Evolutionary conservation across 768 basidiomycete species (phyloP).

Genomic region (Grammothele lineata): DNA sequence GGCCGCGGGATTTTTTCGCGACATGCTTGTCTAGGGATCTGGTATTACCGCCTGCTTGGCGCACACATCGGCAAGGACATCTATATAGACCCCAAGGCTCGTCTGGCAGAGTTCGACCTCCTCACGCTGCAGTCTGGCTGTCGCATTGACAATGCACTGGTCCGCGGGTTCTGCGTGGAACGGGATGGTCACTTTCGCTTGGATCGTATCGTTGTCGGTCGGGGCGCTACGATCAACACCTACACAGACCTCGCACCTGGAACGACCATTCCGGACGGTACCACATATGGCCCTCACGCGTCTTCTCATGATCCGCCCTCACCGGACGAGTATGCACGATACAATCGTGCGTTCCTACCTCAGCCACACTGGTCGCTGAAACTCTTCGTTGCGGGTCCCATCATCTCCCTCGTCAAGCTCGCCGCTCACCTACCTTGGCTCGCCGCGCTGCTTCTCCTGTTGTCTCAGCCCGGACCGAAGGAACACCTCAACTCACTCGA

Average conservation of each 20-base stretch:
- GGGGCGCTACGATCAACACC: conserved; percentile 37
- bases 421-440: conserved; percentile 42
- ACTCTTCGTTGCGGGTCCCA: conserved; percentile 36
- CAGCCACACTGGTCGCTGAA: conserved; percentile 32
- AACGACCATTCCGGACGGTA: conserved; percentile 30
- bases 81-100: conserved; percentile 33
- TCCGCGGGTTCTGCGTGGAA: conserved; percentile 45
- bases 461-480: conserved; percentile 22
- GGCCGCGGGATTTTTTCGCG: conserved; percentile 40
- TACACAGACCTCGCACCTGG: conserved; percentile 42
- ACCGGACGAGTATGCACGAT: conserved; percentile 33
- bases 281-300: conserved; percentile 44
- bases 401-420: conserved; percentile 32
- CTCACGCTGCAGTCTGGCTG: conserved; percentile 40
- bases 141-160: conserved; percentile 36
- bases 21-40: conserved; percentile 32
- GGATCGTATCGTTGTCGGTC: conserved; percentile 35
- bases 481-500: conserved; percentile 33
- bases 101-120: conserved; percentile 41
- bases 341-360: conserved; percentile 34
- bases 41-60: conserved; percentile 44
- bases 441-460: conserved; percentile 35
- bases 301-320: conserved; percentile 34
- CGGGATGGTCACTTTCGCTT: conserved; percentile 41
- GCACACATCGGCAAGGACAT: conserved; percentile 41